Evolutionary conservation across 2,329 filamentous ascomycete genomes (phyloP).

Genomic region (Dactylella cylindrospora): DNA sequence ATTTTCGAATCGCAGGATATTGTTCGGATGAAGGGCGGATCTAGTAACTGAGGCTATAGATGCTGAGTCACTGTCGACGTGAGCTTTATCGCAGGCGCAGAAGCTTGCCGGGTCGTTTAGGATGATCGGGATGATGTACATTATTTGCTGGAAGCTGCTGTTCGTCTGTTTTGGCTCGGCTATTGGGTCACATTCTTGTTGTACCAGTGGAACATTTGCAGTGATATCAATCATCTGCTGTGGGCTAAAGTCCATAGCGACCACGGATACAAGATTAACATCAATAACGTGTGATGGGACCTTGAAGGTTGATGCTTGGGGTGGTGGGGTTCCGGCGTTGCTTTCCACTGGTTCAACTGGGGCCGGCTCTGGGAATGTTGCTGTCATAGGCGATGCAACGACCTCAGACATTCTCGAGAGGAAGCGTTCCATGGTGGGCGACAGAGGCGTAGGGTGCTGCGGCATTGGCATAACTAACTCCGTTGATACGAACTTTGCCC

Average conservation of each 20-base stretch:
- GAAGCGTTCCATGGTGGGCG: slow-evolving; percentile 42
- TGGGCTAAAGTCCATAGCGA: slow-evolving; percentile 42
- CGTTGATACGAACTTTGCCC: slow-evolving; percentile 33
- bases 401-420: slow-evolving; percentile 42
- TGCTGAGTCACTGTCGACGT: slow-evolving; percentile 36
- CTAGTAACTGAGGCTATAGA: slow-evolving; percentile 29
- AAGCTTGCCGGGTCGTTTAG: slow-evolving; percentile 40
- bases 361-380: slow-evolving; percentile 31
- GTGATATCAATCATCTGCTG: slow-evolving; percentile 43
- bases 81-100: slow-evolving; percentile 40
- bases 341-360: not conserved
- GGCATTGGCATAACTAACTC: slow-evolving; percentile 43
- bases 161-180: slow-evolving; percentile 27
- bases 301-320: slow-evolving; percentile 19
- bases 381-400: slow-evolving; percentile 24
- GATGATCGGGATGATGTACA: slow-evolving; percentile 42
- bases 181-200: slow-evolving; percentile 41
- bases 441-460: slow-evolving; percentile 39
- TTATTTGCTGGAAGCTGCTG: slow-evolving; percentile 23
- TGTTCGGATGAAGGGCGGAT: slow-evolving; percentile 41
- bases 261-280: slow-evolving; percentile 39
- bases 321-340: slow-evolving; percentile 1
- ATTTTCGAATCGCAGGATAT: slow-evolving; percentile 43
- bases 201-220: slow-evolving; percentile 29
- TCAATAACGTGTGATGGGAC: slow-evolving; percentile 43